Evolutionary conservation across 1,284 basidiomycete species (phyloP).

Genomic region (Irpex rosettiformis): DNA sequence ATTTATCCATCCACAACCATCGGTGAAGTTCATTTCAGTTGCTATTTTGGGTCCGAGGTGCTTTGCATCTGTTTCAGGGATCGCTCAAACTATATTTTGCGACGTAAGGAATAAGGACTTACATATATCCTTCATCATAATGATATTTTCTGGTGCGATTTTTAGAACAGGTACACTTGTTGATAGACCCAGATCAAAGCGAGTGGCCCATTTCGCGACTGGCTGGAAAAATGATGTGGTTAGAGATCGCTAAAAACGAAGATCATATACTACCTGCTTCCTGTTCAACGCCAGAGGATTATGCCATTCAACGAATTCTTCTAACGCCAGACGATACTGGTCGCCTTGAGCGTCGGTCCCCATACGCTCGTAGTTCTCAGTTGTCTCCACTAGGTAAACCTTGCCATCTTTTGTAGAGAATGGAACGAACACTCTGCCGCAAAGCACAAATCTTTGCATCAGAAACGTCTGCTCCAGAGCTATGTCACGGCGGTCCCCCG

Average conservation of each 20-base stretch:
- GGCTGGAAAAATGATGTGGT: slow-evolving; percentile 36
- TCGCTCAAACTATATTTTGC: slow-evolving; percentile 5
- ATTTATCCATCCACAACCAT: slow-evolving; percentile 73
- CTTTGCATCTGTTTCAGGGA: slow-evolving; percentile 30
- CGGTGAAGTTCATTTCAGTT: slow-evolving; percentile 61
- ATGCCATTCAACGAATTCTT: slow-evolving; percentile 55
- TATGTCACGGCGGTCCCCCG: slow-evolving; percentile 33
- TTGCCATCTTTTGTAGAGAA: slow-evolving; percentile 60
- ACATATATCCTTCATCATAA: slow-evolving; percentile 47
- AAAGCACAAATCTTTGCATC: slow-evolving; percentile 50
- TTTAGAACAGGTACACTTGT: slow-evolving; percentile 58
- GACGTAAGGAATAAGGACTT: slow-evolving; percentile 15
- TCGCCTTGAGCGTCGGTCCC: slow-evolving; percentile 38
- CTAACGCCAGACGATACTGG: slow-evolving; percentile 40
- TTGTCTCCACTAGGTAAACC: slow-evolving; percentile 55
- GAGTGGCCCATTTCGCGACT: slow-evolving; percentile 61
- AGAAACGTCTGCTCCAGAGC: slow-evolving; percentile 37
- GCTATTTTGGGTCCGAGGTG: slow-evolving; percentile 36
- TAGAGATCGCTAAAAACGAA: no score
- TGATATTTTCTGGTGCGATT: slow-evolving; percentile 48
- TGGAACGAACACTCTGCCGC: slow-evolving; percentile 57
- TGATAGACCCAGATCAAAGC: slow-evolving; percentile 64
- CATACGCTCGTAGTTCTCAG: slow-evolving; percentile 40
- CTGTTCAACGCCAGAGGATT: slow-evolving; percentile 55
- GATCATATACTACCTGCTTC: no score